Evolutionary conservation across 768 basidiomycete genomes (phyloP), one percentile per base, ranked within the genome.

Genomic region (Amanita rubescens): DNA sequence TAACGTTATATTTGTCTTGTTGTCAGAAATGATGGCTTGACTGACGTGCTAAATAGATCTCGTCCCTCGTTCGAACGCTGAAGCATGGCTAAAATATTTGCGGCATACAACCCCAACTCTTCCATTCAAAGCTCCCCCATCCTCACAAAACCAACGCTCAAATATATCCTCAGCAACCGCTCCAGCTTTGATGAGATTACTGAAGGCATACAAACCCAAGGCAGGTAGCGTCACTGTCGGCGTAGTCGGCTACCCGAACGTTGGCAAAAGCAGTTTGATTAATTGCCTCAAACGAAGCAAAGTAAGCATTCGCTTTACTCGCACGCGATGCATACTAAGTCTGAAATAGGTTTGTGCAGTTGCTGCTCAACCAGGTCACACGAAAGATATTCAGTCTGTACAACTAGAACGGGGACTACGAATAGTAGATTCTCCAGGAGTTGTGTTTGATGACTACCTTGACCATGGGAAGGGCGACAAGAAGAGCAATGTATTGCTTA

Each of bases 181-280:
- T 1, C 89, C 90, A 24, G 73, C 85, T 45, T 74, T 96, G 2
- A 72, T 94, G 37, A 85, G 85, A 49, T 75, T 96, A 2, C 73
- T 95, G 38, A 96, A 95, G 63, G 86, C 85, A 0, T 90, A 87
- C 66, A 87, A 84, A 57, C 85, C 84, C 1, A 81, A 74, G 30
- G 73, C 81, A 0, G 81, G 84, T 30, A 87, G 81, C 57, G 74
- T 91, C 48, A 93, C 90, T 0, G 79, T 95, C 47, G 93, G 93
- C 14, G 90, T 98, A 15, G 90, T 97, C 3, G 95, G 95, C 1
- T 95, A 93, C 69, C 95, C 95, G 1, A 98, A 98, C 67, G 95
- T 98, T 43, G 95, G 95, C 12, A 98, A 98, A 72, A 94, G 91
- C 53, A 89, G 85, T 62, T 64, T 98, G 54, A 94, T 99, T 67